Conservation (phyloP, 768 basidiomycete genomes). For the Candolleomyces efflorescens region DNA sequence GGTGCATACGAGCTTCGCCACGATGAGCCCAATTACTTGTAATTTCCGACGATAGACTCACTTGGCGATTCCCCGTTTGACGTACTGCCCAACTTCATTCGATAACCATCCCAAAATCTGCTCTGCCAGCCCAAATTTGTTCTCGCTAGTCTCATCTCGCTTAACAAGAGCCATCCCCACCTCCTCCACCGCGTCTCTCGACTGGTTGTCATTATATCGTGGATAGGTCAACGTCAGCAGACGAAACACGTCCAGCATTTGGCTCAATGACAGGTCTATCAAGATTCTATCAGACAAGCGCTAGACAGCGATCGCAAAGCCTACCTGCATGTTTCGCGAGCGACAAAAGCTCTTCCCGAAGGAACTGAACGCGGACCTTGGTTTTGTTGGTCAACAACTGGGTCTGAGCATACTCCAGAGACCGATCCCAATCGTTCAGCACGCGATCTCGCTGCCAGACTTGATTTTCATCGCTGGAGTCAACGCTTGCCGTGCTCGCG, state of each 20-base stretch:
- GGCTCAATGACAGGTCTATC: slow-evolving; percentile 56
- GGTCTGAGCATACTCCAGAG: slow-evolving; percentile 50
- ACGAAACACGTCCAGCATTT: slow-evolving; percentile 66
- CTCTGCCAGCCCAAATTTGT: slow-evolving; percentile 57
- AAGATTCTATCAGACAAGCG: slow-evolving; percentile 8
- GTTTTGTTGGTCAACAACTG: slow-evolving; percentile 50
- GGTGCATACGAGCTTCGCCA: slow-evolving; percentile 47
- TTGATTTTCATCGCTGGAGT: slow-evolving; percentile 20
- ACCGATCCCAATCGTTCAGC: slow-evolving; percentile 50
- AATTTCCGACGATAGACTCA: slow-evolving; percentile 26
- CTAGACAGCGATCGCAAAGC: slow-evolving; percentile 7
- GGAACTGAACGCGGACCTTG: slow-evolving; percentile 50
- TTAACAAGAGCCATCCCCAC: slow-evolving; percentile 61
- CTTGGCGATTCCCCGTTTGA: slow-evolving; percentile 53
- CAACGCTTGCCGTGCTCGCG: slow-evolving; percentile 22
- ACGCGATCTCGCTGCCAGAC: slow-evolving; percentile 54
- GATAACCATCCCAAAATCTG: slow-evolving; percentile 75
- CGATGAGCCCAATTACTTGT: slow-evolving; percentile 7
- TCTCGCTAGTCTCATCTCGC: slow-evolving; percentile 53
- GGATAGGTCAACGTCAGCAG: slow-evolving; percentile 74
- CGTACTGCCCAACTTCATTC: slow-evolving; percentile 56
- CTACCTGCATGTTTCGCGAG: slow-evolving; percentile 58
- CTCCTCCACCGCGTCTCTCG: slow-evolving; percentile 66
- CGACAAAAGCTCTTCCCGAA: slow-evolving; percentile 56
- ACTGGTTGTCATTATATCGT: slow-evolving; percentile 69